Conservation (phyloP, 495 filamentous ascomycete species). For the Xylona heveae region DNA sequence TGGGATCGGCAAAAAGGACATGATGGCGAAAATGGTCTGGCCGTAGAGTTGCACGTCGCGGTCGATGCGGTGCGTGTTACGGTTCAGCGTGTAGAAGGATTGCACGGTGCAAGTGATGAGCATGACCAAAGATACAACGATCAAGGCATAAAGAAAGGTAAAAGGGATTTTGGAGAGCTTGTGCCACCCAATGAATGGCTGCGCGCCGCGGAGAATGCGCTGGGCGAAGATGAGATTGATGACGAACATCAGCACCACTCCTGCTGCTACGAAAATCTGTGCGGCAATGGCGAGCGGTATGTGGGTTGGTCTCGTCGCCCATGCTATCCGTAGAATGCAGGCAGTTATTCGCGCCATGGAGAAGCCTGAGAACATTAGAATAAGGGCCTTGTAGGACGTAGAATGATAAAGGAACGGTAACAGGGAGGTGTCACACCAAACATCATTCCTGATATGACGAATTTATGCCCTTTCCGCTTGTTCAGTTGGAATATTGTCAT, state of each 20-base stretch:
- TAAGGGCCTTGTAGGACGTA: too few species aligned
- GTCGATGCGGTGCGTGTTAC: slow-evolving; percentile 25
- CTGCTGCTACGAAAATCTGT: slow-evolving; percentile 52
- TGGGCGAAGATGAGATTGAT: slow-evolving; percentile 64
- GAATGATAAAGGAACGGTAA: too few species aligned
- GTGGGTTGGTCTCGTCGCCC: slow-evolving; percentile 25
- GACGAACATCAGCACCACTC: slow-evolving; percentile 50
- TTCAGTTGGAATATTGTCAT: slow-evolving; percentile 47
- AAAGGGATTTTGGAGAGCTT: slow-evolving; percentile 25
- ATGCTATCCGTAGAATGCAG: slow-evolving; percentile 39
- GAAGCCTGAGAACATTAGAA: too few species aligned
- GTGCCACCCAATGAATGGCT: slow-evolving; percentile 52
- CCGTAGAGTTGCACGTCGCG: slow-evolving; percentile 46
- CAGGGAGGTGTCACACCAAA: slow-evolving; percentile 34
- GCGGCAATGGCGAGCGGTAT: slow-evolving; percentile 44
- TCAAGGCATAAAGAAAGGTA: slow-evolving; percentile 33
- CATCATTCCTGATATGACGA: slow-evolving; percentile 42
- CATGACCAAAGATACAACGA: slow-evolving; percentile 40
- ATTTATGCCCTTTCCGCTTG: slow-evolving; percentile 34
- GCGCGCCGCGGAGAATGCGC: slow-evolving; percentile 50
- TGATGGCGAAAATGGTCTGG: slow-evolving; percentile 39
- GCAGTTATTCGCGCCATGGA: slow-evolving; percentile 50
- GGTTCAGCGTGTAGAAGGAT: slow-evolving; percentile 39
- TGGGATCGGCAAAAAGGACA: slow-evolving; percentile 56
- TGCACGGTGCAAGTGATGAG: slow-evolving; percentile 47